Percentiles rank a stretch among this genome's conserved stretches.
phyloP scores from a whole-genome alignment of 129 eudicot genomes.

The Logfia minima region DNA sequence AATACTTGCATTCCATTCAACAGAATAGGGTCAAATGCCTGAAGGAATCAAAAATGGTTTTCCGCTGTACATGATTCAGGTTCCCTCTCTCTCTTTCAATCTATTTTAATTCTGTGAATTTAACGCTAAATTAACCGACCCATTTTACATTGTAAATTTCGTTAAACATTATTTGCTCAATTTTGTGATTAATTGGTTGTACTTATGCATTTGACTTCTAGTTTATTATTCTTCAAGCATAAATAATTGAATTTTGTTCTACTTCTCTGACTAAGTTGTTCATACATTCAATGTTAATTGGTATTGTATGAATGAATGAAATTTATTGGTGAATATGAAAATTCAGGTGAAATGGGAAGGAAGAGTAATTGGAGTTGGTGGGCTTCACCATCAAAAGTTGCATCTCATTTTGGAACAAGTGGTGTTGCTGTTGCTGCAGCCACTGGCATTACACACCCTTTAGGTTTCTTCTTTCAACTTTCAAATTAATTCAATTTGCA shows the following conservation, averaged over 20 bases:
- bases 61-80: constrained; percentile 16
- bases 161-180: not conserved
- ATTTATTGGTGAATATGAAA: constrained; percentile 19
- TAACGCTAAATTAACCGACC: not conserved
- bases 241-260: too few species aligned
- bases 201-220: not conserved
- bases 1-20: not conserved
- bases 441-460: constrained; percentile 84
- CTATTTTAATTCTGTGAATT: not conserved
- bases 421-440: constrained; percentile 94
- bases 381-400: constrained; percentile 59
- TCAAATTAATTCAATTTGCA: not conserved
- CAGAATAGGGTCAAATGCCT: constrained; percentile 20
- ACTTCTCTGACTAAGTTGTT: too few species aligned
- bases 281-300: too few species aligned
- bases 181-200: not conserved
- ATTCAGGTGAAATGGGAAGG: constrained; percentile 41
- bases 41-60: constrained; percentile 21
- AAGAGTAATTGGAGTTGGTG: constrained; percentile 45
- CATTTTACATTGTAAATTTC: too few species aligned
- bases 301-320: too few species aligned
- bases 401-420: constrained; percentile 89
- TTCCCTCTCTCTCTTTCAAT: not conserved
- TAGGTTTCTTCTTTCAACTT: constrained; percentile 56
- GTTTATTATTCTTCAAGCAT: not conserved